Conservation (phyloP, 2,329 filamentous ascomycete species). For the Aspergillus chevalieri region DNA sequence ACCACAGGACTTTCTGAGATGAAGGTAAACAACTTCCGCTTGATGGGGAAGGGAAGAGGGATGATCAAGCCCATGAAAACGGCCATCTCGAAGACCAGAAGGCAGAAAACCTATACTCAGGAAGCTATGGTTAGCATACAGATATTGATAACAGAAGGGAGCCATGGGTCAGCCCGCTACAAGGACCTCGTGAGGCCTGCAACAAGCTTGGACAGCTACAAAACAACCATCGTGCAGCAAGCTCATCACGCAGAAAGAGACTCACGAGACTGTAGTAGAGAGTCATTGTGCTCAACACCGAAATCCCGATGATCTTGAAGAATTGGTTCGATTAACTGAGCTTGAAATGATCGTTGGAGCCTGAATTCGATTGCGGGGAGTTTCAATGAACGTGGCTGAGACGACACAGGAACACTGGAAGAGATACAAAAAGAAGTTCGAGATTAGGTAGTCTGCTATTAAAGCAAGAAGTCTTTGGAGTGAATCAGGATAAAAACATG, state of each 20-base stretch:
- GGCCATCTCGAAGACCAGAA: conserved; percentile 46
- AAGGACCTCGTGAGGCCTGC: not conserved
- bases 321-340: not conserved
- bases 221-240: too few species aligned
- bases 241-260: conserved; percentile 8
- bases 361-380: not conserved
- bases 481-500: too few species aligned
- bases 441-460: not conserved
- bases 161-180: not conserved
- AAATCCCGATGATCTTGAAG: not conserved
- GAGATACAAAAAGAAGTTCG: not conserved
- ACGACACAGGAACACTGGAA: not conserved
- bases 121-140: not conserved
- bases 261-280: conserved; percentile 64
- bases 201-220: not conserved
- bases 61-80: conserved; percentile 53
- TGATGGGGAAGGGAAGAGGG: conserved; percentile 79
- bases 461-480: too few species aligned
- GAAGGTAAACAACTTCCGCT: conserved; percentile 88
- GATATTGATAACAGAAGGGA: too few species aligned
- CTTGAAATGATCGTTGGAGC: conserved; percentile 60
- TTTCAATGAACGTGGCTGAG: not conserved
- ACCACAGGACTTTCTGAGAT: conserved; percentile 81
- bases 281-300: conserved; percentile 49
- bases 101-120: conserved; percentile 41